Evolutionary conservation across 331 rosid genomes (phyloP).

Genomic region (Rosa hybrid): DNA sequence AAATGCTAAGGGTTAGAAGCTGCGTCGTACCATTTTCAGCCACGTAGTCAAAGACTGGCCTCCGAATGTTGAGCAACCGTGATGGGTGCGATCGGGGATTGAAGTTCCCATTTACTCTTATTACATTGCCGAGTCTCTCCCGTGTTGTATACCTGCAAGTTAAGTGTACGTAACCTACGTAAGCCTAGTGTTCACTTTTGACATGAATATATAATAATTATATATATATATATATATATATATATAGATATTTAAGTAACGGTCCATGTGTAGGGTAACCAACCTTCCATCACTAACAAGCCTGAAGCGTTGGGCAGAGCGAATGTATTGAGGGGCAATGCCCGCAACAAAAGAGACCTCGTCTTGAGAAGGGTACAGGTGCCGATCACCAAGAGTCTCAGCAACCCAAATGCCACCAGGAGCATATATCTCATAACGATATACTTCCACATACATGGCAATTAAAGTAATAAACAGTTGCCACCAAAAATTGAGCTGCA

Average conservation of each 20-base stretch:
- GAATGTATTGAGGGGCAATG: not conserved
- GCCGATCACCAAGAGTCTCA: not conserved
- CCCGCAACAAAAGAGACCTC: slow-evolving; percentile 7
- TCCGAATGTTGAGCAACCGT: not conserved
- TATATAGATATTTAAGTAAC: too few relatives aligned
- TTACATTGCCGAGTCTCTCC: not conserved
- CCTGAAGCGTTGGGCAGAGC: slow-evolving; percentile 2
- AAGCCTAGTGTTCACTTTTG: too few relatives aligned
- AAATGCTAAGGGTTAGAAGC: not conserved
- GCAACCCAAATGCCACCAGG: slow-evolving; percentile 8
- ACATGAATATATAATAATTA: too few relatives aligned
- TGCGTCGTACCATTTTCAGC: not conserved
- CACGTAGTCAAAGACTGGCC: not conserved
- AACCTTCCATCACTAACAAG: not conserved
- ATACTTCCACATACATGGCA: not conserved
- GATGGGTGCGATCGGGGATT: not conserved
- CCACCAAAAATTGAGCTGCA: not conserved
- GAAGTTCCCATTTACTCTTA: not conserved
- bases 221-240: too few relatives aligned
- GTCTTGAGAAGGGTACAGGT: not conserved
- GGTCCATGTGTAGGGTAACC: too few relatives aligned
- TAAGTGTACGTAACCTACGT: too few relatives aligned
- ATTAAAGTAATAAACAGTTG: not conserved
- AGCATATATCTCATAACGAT: slow-evolving; percentile 7
- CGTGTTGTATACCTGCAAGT: not conserved